Conservation (phyloP, 495 filamentous ascomycete species). For the Penicillium maclennaniae region DNA sequence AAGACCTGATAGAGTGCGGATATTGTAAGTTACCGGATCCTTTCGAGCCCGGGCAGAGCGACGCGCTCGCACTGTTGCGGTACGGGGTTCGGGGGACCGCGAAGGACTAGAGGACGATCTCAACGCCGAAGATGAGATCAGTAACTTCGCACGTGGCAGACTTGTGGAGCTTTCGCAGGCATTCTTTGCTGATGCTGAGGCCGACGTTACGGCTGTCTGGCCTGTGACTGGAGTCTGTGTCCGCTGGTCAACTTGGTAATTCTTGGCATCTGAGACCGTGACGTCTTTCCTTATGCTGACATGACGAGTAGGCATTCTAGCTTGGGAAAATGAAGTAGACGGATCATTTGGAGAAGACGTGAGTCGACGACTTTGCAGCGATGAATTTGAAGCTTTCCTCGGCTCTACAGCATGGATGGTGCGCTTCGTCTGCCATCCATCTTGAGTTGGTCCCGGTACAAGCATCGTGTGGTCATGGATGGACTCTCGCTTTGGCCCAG, state of each 20-base stretch:
- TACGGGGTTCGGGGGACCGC: not conserved
- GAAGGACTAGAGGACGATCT: conserved; percentile 1
- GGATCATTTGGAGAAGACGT: not conserved
- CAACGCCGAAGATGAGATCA: conserved; percentile 6
- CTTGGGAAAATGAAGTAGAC: not conserved
- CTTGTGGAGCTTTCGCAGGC: not conserved
- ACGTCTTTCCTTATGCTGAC: conserved; percentile 4
- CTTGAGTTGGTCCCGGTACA: not conserved
- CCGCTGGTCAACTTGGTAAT: not conserved
- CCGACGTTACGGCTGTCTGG: not conserved
- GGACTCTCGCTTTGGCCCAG: not conserved
- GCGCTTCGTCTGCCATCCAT: not conserved
- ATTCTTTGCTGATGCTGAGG: not conserved
- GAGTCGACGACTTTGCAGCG: not conserved
- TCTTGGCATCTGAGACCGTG: conserved; percentile 7
- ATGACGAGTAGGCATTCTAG: not conserved
- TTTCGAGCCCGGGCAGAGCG: conserved; percentile 11
- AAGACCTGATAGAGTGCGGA: conserved; percentile 5
- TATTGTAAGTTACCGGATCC: conserved; percentile 12
- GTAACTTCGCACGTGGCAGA: not conserved
- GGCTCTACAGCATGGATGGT: not conserved
- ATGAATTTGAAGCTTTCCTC: not conserved
- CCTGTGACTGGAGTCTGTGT: not conserved
- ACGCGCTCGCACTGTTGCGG: not conserved
- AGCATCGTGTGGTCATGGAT: conserved; percentile 12